Base-by-base conservation (phyloP, 2,329 filamentous ascomycete species). In the Verruconis gallopava region DNA sequence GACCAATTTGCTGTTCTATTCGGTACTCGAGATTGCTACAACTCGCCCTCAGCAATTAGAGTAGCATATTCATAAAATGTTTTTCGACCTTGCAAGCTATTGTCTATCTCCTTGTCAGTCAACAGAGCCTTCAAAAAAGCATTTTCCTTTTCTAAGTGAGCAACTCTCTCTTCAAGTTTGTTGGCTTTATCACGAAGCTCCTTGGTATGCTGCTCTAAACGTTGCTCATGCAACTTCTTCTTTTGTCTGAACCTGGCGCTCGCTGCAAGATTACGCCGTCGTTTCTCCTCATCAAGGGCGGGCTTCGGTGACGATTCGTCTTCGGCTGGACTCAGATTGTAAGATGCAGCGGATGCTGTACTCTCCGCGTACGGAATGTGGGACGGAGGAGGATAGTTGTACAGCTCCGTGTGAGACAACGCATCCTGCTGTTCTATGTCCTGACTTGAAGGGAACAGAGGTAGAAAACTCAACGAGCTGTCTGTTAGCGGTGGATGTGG, bases 181-280 rank as follows among this genome's bases (percentile, higher is more conserved):
- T 51, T 55, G 41, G 69, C 63, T 49, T 65, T 62, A 45, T 69
- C 67, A 21, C 56, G 57, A 62, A 70, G 69, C 42, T 69, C 67
- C 54, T 67, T 68, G 37, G 66, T 60, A 17, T 61, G 60, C 58
- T 67, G 65, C 59, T 71, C 67, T 33, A 71, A 60, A 6, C 61
- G 64, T 49, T 67, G 64, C 53, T 71, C 67, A 37, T 67, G 64
- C 53, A 69, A 65, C 64, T 70, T 71, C 66, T 71, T 71, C 62
- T 71, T 71, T 46, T 70, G 61, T 36, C 67, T 64, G 61, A 71
- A 71, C 33, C 67, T 64, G 12, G 67, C 67, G 43, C 61, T 66
- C 14, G 67, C 67, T 28, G 67, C 67, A 2, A 67, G 69, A 56
- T 71, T 71, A 46, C 67, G 65, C 21, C 67, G 65, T 38, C 67